Evolutionary conservation across 2,329 filamentous ascomycete genomes (phyloP), one percentile per base, ranked within the genome.

Genomic region (Drechslerella coelobrocha): DNA sequence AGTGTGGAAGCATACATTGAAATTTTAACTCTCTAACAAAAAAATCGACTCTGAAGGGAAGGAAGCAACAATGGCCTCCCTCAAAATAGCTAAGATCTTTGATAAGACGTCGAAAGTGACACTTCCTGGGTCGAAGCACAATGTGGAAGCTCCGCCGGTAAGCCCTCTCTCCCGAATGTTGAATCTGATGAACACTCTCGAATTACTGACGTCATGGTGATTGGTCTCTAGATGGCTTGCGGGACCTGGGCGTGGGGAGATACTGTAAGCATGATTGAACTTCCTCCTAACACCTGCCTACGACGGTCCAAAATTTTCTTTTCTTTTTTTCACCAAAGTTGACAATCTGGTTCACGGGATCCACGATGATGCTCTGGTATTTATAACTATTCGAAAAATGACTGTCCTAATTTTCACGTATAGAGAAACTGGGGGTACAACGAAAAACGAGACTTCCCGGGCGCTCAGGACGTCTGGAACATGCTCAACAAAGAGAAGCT

Each of bases 391-490:
- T 45, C 19, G 41, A n/a, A n/a, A n/a, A n/a, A n/a, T n/a, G n/a
- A n/a, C 29, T 31, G 12, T 2, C 41, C 23, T n/a, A 50, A 10
- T 23, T 48, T 39, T 2, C 4, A 2, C 47, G n/a, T 31, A 41
- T 19, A 66, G 61, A 27, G 56, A 8, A 17, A 24, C 17, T 71
- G 65, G 65, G 65, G 52, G 8, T 71, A 71, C 19, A 1, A 62
- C 39, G 65, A 71, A 57, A 41, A 47, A 12, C 43, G 53, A 27
- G 65, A 71, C 23, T 53, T 71, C 2, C 65, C 65, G 1, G 57
- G 52, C 1, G 62, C 62, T 27, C 61, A 79, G 14, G 77, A 76
- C 47, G 80, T 79, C 19, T 81, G 80, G 79, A 72, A 77, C 41
- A 72, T 77, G 24, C 75, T 79, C n/a, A 76, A 79, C 52, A 72